Evolutionary conservation across 495 filamentous ascomycete species (phyloP).

Genomic region (Talaromyces nanjingensis): DNA sequence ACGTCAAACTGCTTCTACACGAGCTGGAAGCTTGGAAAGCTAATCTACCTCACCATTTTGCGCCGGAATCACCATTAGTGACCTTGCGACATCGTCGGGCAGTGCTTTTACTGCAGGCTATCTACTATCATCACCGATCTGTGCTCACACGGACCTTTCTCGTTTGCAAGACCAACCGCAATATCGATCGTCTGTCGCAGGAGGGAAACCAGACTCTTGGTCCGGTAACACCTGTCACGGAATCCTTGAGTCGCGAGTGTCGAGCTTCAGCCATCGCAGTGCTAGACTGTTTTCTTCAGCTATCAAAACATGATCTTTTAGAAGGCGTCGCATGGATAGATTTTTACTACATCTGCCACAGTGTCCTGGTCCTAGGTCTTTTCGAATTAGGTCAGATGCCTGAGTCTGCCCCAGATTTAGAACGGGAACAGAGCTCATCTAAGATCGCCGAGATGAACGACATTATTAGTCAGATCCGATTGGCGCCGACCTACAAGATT

Average conservation of each 20-base stretch:
- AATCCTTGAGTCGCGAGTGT: not conserved
- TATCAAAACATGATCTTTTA: not conserved
- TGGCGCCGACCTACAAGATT: constrained; percentile 7
- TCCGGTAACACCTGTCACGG: not conserved
- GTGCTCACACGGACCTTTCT: constrained; percentile 6
- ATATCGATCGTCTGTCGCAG: not conserved
- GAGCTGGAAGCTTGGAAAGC: constrained; percentile 32
- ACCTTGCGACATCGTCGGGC: not conserved
- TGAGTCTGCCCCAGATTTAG: not conserved
- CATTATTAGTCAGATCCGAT: not conserved
- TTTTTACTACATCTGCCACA: constrained; percentile 7
- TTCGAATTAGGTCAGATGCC: not conserved
- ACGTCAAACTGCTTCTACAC: constrained; percentile 23
- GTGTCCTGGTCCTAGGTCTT: not conserved
- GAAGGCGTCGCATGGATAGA: constrained; percentile 6
- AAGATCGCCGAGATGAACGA: not conserved
- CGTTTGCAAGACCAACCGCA: constrained; percentile 1
- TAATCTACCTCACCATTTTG: constrained; percentile 23
- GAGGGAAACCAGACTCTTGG: not conserved
- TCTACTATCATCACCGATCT: constrained; percentile 5
- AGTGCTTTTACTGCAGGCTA: constrained; percentile 1
- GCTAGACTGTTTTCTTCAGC: constrained; percentile 3
- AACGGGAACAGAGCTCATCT: not conserved
- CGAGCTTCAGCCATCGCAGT: not conserved
- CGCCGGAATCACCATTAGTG: not conserved